These are phyloP conservation scores for Rhizoclosmatium globosum DNA, from an alignment of 192 early-diverging fungal genomes.

Conservation along the genomic window DNA sequence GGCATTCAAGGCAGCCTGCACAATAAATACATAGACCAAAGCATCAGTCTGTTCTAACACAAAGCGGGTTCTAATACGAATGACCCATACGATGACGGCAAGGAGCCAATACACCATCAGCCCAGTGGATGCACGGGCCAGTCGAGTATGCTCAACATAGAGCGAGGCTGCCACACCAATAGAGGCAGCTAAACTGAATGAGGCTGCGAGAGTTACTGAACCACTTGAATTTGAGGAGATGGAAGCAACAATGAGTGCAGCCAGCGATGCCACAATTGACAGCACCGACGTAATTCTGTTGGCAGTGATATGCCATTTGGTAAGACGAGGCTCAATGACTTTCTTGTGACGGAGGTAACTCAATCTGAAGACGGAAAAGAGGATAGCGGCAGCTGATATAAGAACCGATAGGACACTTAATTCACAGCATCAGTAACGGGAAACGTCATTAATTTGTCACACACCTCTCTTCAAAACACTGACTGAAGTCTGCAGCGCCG, in stretches of 20 bases:
- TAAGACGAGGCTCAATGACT: neutral
- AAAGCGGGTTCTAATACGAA: constrained; percentile 29
- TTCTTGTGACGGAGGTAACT: constrained; percentile 11
- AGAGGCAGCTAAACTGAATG: constrained; percentile 8
- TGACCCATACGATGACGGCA: constrained; percentile 4
- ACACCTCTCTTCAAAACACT: constrained; percentile 33
- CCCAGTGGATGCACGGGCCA: constrained; percentile 34
- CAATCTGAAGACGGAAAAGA: constrained; percentile 19
- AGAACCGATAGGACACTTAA: neutral
- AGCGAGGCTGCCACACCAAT: neutral
- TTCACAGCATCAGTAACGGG: neutral
- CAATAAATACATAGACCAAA: neutral
- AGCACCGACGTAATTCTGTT: neutral
- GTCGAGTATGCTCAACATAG: constrained; percentile 34
- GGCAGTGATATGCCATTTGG: constrained; percentile 22
- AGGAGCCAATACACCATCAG: constrained; percentile 43
- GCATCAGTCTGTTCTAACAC: no score
- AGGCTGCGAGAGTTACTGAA: neutral
- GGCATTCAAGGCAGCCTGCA: neutral
- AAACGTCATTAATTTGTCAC: neutral
- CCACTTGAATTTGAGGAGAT: no score
- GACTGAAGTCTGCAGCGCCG: constrained; percentile 26
- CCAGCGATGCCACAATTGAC: neutral
- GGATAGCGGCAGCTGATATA: neutral
- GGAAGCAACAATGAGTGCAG: no score